Evolutionary conservation across 352 stramenopile genomes (phyloP), one percentile per base, ranked within the genome.

Genomic region (Phytophthora cryptogea): DNA sequence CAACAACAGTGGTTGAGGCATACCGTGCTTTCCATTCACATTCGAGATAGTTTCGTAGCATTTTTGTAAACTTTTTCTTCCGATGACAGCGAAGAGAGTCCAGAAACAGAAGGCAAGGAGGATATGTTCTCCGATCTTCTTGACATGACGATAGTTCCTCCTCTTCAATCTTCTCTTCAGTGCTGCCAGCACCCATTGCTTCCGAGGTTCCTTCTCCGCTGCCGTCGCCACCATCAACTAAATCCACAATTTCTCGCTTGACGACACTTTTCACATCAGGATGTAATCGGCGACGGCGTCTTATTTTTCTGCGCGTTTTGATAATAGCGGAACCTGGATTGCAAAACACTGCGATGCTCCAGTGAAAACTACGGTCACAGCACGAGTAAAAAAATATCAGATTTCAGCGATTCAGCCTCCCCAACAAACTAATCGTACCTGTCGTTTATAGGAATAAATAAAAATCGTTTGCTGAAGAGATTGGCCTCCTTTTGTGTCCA

Each of bases 71-170:
- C 57, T 82, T 91, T 28, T 90, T 87, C 68, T 97, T 98, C 47
- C 77, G 83, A 63, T 99, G 96, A 56, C 90, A 97, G n/a, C 84
- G 87, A 39, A 98, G 76, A 39, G 94, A 98, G 70, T 99, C 96
- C 40, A 99, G 75, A 70, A 98, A 98, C 8, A 98, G 76, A 39
- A 98, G 73, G 59, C 90, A 97, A 14, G 75, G 76, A 41, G 83
- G 80, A 42, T 81, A 63, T 17, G 76, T 54, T 3, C 58, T 46
- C 6, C 81, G 72, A 17, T 84, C 53, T 37, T 67, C 33, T 54
- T 64, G 51, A 49, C 59, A 75, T n/a, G 59, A 68, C 13, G 60
- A 17, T 9, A 89, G 8, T 58, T 89, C 76, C 39, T 92, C 72
- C 63, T 81, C 66, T 56, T 88, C 72, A 1, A 74, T 44, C 30